Evolutionary conservation across 441 rosid species (phyloP).

Genomic region (Populus hybrid): DNA sequence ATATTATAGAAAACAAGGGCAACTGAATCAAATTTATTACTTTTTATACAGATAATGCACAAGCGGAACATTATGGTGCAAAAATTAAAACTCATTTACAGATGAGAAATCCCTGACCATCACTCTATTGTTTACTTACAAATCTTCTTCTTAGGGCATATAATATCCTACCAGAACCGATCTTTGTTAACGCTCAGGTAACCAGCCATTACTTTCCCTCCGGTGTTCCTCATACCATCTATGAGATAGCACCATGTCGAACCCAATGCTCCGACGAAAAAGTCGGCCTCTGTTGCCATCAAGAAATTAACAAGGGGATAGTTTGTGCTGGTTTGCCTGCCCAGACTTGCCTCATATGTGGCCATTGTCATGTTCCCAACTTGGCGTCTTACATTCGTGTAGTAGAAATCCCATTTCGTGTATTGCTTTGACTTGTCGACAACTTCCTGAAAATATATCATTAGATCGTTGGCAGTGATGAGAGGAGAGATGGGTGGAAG

Average conservation of each 20-base stretch:
- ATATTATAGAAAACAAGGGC: too few species aligned
- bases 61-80: background rate
- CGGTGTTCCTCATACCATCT: constrained; percentile 93
- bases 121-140: background rate
- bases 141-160: background rate
- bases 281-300: constrained; percentile 88
- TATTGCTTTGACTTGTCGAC: constrained; percentile 51
- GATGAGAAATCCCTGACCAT: background rate
- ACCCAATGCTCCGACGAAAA: constrained; percentile 87
- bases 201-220: constrained; percentile 94
- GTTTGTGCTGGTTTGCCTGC: constrained; percentile 87
- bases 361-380: constrained; percentile 83
- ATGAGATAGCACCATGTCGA: constrained; percentile 97
- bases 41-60: constrained; percentile 9
- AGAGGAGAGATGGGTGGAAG: background rate
- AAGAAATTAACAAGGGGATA: constrained; percentile 90
- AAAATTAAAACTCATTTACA: constrained; percentile 4
- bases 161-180: constrained; percentile 65
- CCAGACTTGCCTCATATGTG: constrained; percentile 75
- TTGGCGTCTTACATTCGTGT: constrained; percentile 76
- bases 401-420: constrained; percentile 69
- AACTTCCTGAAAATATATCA: constrained; percentile 44
- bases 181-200: constrained; percentile 91
- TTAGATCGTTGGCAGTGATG: background rate
- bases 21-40: background rate